Evolutionary conservation across 768 basidiomycete genomes (phyloP).

Genomic region (Phaeotremella skinneri): DNA sequence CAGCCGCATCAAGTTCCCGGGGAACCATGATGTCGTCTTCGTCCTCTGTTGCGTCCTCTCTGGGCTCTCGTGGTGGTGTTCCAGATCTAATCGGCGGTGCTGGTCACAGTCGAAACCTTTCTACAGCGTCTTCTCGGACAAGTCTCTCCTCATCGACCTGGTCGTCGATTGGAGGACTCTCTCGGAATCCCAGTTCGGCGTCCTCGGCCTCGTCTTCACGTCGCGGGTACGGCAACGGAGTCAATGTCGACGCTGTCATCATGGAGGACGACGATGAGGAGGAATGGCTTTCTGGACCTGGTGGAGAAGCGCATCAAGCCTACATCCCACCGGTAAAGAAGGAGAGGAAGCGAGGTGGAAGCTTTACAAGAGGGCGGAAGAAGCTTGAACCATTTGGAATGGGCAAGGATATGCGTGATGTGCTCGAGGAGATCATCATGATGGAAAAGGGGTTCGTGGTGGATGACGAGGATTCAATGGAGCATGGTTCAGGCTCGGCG

Average conservation of each 20-base stretch:
- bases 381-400: slow-evolving; percentile 33
- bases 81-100: slow-evolving; percentile 43
- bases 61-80: slow-evolving; percentile 10
- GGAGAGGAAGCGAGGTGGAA: slow-evolving; percentile 1
- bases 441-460: slow-evolving; percentile 49
- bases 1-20: slow-evolving; percentile 10
- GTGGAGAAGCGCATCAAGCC: neutral
- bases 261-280: slow-evolving; percentile 43
- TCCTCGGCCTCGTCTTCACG: slow-evolving; percentile 19
- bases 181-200: slow-evolving; percentile 35
- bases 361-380: slow-evolving; percentile 2
- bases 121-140: slow-evolving; percentile 34
- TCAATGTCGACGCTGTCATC: slow-evolving; percentile 32
- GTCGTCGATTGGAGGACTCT: slow-evolving; percentile 23
- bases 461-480: slow-evolving; percentile 22
- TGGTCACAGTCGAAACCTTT: slow-evolving; percentile 31
- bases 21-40: slow-evolving; percentile 31
- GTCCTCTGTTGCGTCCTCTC: slow-evolving; percentile 16
- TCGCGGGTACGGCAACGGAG: slow-evolving; percentile 21
- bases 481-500: neutral
- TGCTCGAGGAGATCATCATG: slow-evolving; percentile 49
- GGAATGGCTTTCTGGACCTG: slow-evolving; percentile 20
- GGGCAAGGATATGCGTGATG: slow-evolving; percentile 50
- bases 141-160: slow-evolving; percentile 26
- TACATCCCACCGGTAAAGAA: slow-evolving; percentile 4